These are phyloP conservation scores for Lipomyces yamadae DNA, from an alignment of 805 yeast species.

Conservation along the genomic window DNA sequence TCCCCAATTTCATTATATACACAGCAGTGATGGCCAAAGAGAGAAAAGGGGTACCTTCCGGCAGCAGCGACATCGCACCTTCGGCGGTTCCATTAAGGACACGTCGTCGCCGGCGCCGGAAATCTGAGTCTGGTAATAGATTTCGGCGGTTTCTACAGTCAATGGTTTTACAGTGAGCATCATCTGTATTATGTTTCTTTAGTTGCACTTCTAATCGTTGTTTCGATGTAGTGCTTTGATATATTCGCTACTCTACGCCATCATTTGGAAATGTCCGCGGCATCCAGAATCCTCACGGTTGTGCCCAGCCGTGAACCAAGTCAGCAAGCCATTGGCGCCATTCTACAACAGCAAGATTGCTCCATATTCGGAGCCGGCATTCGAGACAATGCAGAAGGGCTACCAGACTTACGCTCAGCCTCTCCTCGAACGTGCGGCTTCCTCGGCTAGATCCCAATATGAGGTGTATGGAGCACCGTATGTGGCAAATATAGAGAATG, in stretches of 20 bases:
- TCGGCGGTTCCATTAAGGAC: background rate
- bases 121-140: background rate
- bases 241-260: slow-evolving; percentile 18
- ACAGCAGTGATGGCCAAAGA: background rate
- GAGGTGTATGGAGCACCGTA: background rate
- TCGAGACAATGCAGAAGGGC: background rate
- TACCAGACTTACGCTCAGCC: slow-evolving; percentile 10
- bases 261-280: slow-evolving; percentile 18
- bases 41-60: background rate
- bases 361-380: slow-evolving; percentile 10
- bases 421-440: slow-evolving; percentile 1
- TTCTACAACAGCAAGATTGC: background rate
- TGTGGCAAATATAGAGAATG: background rate
- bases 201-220: background rate
- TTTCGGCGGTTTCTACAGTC: background rate
- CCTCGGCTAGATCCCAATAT: slow-evolving; percentile 9
- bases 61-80: background rate
- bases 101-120: background rate
- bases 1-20: background rate
- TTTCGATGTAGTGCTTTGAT: slow-evolving; percentile 49
- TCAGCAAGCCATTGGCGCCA: slow-evolving; percentile 14
- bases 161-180: slow-evolving; percentile 4
- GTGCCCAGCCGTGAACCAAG: slow-evolving; percentile 17
- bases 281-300: slow-evolving; percentile 10
- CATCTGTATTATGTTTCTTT: background rate